Percentiles rank a stretch among this genome's conserved stretches.
Evolutionary conservation across 2,329 filamentous ascomycete species (phyloP).

Genomic region (Aspergillus sp.): DNA sequence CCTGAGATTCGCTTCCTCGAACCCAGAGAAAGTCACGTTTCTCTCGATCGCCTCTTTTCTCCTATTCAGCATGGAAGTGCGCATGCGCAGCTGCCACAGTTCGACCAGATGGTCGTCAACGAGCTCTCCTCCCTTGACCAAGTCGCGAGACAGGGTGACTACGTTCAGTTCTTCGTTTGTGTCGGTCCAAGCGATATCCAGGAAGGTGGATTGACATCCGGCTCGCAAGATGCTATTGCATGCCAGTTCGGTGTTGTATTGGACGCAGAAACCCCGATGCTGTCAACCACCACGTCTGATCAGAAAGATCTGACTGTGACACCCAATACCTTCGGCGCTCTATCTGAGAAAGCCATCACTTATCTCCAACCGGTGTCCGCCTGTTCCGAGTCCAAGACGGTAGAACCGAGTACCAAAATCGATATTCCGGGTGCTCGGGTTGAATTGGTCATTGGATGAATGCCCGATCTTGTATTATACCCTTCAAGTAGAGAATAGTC

Average conservation of each 20-base stretch:
- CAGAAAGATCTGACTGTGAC: slow-evolving; percentile 22
- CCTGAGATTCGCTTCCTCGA: slow-evolving; percentile 35
- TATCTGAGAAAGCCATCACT: slow-evolving; percentile 40
- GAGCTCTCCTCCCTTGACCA: slow-evolving; percentile 40
- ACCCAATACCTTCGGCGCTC: slow-evolving; percentile 36
- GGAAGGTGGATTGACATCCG: background rate
- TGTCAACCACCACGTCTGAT: background rate
- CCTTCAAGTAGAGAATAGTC: background rate
- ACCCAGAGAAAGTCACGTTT: slow-evolving; percentile 10
- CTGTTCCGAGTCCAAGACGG: slow-evolving; percentile 1
- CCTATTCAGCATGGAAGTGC: slow-evolving; percentile 2
- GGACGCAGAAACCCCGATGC: slow-evolving; percentile 20
- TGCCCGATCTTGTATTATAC: too few species aligned
- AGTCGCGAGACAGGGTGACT: slow-evolving; percentile 36
- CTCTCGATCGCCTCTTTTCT: slow-evolving; percentile 27
- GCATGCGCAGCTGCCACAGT: slow-evolving; percentile 17
- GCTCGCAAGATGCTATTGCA: slow-evolving; percentile 13
- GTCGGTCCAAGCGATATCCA: slow-evolving; percentile 18
- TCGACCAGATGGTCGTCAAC: slow-evolving; percentile 25
- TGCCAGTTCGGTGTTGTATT: slow-evolving; percentile 34
- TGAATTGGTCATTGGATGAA: slow-evolving; percentile 15
- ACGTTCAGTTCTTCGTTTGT: slow-evolving; percentile 42
- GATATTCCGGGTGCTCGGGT: slow-evolving; percentile 35
- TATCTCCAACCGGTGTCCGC: slow-evolving; percentile 24
- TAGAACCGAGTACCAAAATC: slow-evolving; percentile 31